These are phyloP conservation scores for Pulveroboletus ravenelii DNA, from an alignment of 768 basidiomycete species.

Conservation along the genomic window DNA sequence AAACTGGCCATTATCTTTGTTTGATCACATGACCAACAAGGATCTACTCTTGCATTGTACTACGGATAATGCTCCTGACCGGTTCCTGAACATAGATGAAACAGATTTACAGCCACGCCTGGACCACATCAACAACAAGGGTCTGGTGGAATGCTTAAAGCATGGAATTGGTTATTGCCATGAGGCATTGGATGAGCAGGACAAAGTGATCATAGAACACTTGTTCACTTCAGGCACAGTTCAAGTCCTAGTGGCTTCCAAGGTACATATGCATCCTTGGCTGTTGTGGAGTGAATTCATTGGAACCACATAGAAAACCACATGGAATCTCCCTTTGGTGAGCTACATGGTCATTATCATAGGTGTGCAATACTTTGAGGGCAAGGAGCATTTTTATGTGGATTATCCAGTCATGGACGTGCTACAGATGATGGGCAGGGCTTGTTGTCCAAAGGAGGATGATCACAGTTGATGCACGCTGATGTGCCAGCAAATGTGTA, in stretches of 20 bases:
- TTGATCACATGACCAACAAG: slow-evolving; percentile 90
- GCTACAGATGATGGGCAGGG: slow-evolving; percentile 98
- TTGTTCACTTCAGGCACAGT: slow-evolving; percentile 93
- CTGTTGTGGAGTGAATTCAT: background rate
- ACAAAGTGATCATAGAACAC: slow-evolving; percentile 89
- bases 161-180: slow-evolving; percentile 95
- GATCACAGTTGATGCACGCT: slow-evolving; percentile 88
- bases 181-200: slow-evolving; percentile 86
- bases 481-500: slow-evolving; percentile 96
- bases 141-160: slow-evolving; percentile 73
- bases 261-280: slow-evolving; percentile 45
- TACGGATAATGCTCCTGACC: slow-evolving; percentile 78
- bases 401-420: slow-evolving; percentile 99
- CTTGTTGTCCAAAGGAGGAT: slow-evolving; percentile 86
- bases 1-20: slow-evolving; percentile 93
- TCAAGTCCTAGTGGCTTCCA: slow-evolving; percentile 90
- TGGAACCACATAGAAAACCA: slow-evolving; percentile 62
- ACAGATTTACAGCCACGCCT: slow-evolving; percentile 86
- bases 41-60: slow-evolving; percentile 85
- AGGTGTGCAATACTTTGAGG: slow-evolving; percentile 97
- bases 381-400: slow-evolving; percentile 95
- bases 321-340: slow-evolving; percentile 91
- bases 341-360: slow-evolving; percentile 99
- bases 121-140: slow-evolving; percentile 74
- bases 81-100: slow-evolving; percentile 86